phyloP scores from a whole-genome alignment of 2,329 filamentous ascomycete genomes.

The Fusarium sp. region DNA sequence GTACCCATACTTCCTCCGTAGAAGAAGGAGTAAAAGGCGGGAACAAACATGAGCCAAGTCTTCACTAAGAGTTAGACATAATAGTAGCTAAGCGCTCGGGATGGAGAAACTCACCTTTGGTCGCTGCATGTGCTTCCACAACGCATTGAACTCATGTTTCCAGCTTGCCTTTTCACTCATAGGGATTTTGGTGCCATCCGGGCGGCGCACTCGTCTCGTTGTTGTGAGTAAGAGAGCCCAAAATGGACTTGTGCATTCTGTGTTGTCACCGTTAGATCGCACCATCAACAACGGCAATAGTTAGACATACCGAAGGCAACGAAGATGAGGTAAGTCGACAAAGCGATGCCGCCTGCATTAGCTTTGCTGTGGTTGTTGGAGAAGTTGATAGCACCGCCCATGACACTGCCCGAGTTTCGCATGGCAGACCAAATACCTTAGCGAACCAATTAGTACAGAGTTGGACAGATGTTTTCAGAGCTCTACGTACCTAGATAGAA shows the following conservation, averaged over 20 bases:
- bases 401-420: neutral
- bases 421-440: constrained; percentile 5
- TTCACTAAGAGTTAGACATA: neutral
- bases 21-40: constrained; percentile 10
- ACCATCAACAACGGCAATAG: accelerated
- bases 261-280: accelerated
- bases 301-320: neutral
- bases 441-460: neutral
- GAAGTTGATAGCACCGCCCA: constrained; percentile 5
- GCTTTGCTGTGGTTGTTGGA: constrained; percentile 2
- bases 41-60: neutral
- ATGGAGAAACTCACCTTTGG: neutral
- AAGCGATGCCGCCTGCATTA: neutral
- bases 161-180: neutral
- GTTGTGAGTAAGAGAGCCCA: neutral
- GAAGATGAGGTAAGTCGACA: constrained; percentile 3
- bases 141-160: neutral
- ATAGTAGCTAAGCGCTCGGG: accelerated
- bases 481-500: neutral
- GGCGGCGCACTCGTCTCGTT: neutral
- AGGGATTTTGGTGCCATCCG: neutral
- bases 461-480: too few species aligned
- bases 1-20: constrained; percentile 9
- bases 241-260: neutral
- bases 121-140: constrained; percentile 1